Conservation (phyloP, 2,329 filamentous ascomycete species). For the Pestalotiopsis sp. region DNA sequence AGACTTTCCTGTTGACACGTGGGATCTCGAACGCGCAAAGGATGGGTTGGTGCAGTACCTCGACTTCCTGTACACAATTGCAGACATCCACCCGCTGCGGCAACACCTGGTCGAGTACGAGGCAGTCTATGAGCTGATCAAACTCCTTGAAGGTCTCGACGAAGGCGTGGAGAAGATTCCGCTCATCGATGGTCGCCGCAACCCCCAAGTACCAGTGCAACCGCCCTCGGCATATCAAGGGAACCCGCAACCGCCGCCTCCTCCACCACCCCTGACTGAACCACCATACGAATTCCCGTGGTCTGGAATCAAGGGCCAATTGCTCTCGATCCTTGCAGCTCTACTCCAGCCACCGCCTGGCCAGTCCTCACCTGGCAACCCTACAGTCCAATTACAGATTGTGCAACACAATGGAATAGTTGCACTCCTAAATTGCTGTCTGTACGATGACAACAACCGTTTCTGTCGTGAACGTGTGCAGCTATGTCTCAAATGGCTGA, state of each 20-base stretch:
- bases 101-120: slow-evolving; percentile 90
- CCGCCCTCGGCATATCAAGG: slow-evolving; percentile 26
- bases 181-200: slow-evolving; percentile 49
- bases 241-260: slow-evolving; percentile 39
- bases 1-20: slow-evolving; percentile 91
- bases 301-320: slow-evolving; percentile 85
- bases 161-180: slow-evolving; percentile 84
- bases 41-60: slow-evolving; percentile 94
- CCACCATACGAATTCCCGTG: slow-evolving; percentile 66
- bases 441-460: slow-evolving; percentile 90
- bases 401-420: slow-evolving; percentile 84
- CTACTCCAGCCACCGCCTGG: slow-evolving; percentile 81
- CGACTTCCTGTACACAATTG: slow-evolving; percentile 88
- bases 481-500: slow-evolving; percentile 82
- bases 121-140: slow-evolving; percentile 84
- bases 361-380: slow-evolving; percentile 63
- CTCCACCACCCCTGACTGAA: slow-evolving; percentile 59
- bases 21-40: slow-evolving; percentile 97
- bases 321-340: slow-evolving; percentile 86
- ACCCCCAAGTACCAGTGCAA: slow-evolving; percentile 38
- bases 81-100: slow-evolving; percentile 82
- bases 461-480: slow-evolving; percentile 92
- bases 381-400: slow-evolving; percentile 85
- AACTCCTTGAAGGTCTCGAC: slow-evolving; percentile 84
- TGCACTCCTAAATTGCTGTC: slow-evolving; percentile 84